A percentile compares a stretch with the other conserved stretches of the same genome.
Evolutionary conservation across 495 filamentous ascomycete species (phyloP).

Genomic region (Neurospora africana): DNA sequence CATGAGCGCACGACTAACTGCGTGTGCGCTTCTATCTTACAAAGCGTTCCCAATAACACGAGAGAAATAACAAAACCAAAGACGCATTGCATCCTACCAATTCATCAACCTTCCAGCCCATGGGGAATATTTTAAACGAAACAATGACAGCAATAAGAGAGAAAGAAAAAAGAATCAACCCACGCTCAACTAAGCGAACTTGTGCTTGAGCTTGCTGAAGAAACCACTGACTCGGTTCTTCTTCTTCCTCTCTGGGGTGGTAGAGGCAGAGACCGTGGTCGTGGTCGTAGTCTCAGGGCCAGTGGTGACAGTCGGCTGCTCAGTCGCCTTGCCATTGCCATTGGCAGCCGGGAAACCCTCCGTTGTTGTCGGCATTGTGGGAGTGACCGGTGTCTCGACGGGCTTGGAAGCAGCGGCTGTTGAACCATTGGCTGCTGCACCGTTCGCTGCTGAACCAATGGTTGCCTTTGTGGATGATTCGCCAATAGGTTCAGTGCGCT

Average conservation of each 20-base stretch:
- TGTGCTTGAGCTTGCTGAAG: conserved; percentile 49
- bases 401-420: conserved; percentile 1
- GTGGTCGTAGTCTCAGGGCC: conserved; percentile 17
- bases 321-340: conserved; percentile 3
- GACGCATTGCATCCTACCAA: background rate
- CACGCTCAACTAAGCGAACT: conserved; percentile 26
- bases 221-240: conserved; percentile 49
- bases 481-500: conserved; percentile 7
- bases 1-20: background rate
- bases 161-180: conserved; percentile 3
- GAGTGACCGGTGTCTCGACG: background rate
- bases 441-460: background rate
- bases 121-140: background rate
- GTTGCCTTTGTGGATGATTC: conserved; percentile 12
- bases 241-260: conserved; percentile 39
- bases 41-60: background rate
- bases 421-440: background rate
- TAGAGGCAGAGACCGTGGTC: conserved; percentile 21
- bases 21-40: background rate
- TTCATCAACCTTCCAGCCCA: background rate
- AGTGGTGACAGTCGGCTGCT: conserved; percentile 14
- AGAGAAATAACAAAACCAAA: background rate
- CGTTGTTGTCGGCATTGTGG: background rate
- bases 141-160: conserved; percentile 15
- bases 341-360: background rate